Evolutionary conservation across 2,329 filamentous ascomycete species (phyloP).

Genomic region (Lasiodiplodia citricola): DNA sequence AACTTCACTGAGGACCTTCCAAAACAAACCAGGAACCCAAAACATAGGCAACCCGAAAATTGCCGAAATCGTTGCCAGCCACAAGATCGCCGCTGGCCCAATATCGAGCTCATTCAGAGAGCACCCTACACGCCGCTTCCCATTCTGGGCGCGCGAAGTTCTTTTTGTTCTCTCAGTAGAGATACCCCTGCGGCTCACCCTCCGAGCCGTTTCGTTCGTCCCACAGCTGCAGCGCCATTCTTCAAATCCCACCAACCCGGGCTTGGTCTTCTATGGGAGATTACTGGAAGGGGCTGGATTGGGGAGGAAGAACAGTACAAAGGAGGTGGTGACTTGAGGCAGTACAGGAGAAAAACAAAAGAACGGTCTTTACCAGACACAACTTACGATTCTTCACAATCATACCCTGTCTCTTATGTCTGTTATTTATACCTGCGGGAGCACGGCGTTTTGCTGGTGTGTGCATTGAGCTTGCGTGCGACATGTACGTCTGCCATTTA

Average conservation of each 20-base stretch:
- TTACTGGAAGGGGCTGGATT: background rate
- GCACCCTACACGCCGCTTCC: background rate
- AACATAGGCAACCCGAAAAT: background rate
- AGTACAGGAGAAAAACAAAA: background rate
- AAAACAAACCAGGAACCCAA: background rate
- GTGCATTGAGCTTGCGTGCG: background rate
- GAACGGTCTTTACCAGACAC: slow-evolving; percentile 1
- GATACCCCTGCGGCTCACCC: slow-evolving; percentile 13
- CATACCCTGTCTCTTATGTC: background rate
- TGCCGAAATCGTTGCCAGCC: background rate
- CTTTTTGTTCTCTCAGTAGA: slow-evolving; percentile 13
- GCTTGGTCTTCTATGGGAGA: background rate
- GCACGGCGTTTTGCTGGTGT: background rate
- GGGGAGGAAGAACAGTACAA: background rate
- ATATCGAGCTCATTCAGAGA: background rate
- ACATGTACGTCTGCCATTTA: slow-evolving; percentile 4
- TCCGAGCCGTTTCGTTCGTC: background rate
- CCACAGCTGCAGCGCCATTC: background rate
- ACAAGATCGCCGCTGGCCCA: background rate
- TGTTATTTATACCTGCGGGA: background rate
- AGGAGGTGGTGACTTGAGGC: background rate
- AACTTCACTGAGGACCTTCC: slow-evolving; percentile 37
- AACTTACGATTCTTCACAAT: background rate
- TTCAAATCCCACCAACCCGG: slow-evolving; percentile 34
- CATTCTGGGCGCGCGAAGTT: background rate